Evolutionary conservation across 176 grass and related monocot genomes (phyloP).

Genomic region (Eragrostis nindensis): DNA sequence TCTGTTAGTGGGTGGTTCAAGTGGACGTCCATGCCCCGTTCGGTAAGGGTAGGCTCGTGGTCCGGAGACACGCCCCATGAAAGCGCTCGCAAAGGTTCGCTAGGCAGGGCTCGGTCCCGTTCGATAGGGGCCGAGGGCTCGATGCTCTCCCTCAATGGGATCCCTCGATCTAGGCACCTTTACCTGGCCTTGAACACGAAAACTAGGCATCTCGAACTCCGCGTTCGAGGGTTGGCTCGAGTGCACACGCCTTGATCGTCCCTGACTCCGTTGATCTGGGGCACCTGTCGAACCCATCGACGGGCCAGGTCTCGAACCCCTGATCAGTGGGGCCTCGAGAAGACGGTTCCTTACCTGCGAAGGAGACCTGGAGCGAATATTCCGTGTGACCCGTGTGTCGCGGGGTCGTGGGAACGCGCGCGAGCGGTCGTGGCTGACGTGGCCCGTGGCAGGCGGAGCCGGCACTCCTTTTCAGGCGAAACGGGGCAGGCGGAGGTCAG

Average conservation of each 20-base stretch:
- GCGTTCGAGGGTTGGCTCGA: background rate
- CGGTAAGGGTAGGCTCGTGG: background rate
- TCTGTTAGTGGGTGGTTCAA: background rate
- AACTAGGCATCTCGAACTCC: background rate
- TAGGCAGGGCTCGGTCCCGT: background rate
- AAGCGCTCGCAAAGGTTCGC: background rate
- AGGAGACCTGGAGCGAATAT: background rate
- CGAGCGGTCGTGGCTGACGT: background rate
- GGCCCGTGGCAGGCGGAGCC: too few relatives aligned
- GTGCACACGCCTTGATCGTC: background rate
- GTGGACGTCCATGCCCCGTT: background rate
- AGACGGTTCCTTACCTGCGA: background rate
- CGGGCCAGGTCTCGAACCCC: background rate
- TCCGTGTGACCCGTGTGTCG: background rate
- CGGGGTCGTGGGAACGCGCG: background rate
- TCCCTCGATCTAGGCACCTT: background rate
- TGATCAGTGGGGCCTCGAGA: background rate
- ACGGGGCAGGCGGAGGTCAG: too few relatives aligned
- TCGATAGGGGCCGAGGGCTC: background rate
- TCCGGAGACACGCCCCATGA: background rate
- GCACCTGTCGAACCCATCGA: background rate
- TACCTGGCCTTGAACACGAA: background rate
- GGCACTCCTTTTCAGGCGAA: background rate
- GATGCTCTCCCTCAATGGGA: background rate
- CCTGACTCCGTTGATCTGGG: background rate